A percentile compares a stretch with the other conserved stretches of the same genome.
These are phyloP conservation scores for Capsella bursapastoris DNA, from an alignment of 345 rosid species.

Conservation along the genomic window DNA sequence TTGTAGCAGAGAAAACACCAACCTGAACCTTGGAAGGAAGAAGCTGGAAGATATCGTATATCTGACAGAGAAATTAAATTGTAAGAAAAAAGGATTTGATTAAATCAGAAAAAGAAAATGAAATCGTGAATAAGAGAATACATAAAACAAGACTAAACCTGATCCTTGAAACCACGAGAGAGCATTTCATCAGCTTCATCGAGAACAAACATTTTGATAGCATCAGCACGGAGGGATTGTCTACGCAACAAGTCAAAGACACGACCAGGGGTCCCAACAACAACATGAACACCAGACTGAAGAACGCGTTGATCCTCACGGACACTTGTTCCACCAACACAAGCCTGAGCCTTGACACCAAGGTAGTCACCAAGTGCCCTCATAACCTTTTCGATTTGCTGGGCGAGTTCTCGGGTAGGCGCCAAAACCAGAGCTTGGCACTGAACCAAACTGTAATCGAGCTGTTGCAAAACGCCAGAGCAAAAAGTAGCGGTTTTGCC, in stretches of 20 bases:
- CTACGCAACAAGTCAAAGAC: constrained; percentile 93
- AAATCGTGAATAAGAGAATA: background rate
- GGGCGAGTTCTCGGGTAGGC: constrained; percentile 91
- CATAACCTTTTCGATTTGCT: constrained; percentile 97
- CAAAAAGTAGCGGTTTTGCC: constrained; percentile 96
- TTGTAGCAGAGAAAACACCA: constrained; percentile 90
- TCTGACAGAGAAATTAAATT: constrained; percentile 47
- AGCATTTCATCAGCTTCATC: constrained; percentile 99
- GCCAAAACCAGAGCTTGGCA: constrained; percentile 93
- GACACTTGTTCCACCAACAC: constrained; percentile 96
- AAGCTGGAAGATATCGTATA: constrained; percentile 84
- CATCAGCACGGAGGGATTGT: constrained; percentile 82
- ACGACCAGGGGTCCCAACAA: constrained; percentile 97
- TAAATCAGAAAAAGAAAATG: background rate
- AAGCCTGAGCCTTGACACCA: constrained; percentile 92
- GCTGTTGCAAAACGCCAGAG: constrained; percentile 91
- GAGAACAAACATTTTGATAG: constrained; percentile 83
- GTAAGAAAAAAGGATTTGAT: constrained; percentile 5
- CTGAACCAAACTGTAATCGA: constrained; percentile 64
- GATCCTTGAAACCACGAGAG: constrained; percentile 94
- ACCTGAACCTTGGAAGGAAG: constrained; percentile 77
- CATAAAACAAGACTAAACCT: constrained; percentile 48
- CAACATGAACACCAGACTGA: constrained; percentile 93
- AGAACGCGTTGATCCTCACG: constrained; percentile 94
- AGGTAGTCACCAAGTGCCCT: constrained; percentile 91